Percentiles rank a stretch among this genome's conserved stretches.
Evolutionary conservation across 352 stramenopile species (phyloP).

Genomic region (Thalassiosira hispida): DNA sequence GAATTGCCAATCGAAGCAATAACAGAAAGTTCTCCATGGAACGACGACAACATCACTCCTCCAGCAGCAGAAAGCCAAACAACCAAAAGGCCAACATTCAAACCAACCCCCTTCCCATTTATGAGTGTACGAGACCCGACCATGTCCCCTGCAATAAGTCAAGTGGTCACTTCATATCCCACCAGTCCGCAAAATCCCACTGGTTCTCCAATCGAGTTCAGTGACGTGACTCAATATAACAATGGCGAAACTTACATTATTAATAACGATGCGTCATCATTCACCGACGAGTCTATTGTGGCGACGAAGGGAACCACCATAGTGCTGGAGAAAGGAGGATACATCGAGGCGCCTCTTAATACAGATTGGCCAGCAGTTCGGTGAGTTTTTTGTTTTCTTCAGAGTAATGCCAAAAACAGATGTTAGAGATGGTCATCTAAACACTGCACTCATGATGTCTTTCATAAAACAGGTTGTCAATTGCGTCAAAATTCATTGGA

Average conservation of each 20-base stretch:
- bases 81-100: slow-evolving; percentile 4
- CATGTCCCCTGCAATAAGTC: slow-evolving; percentile 10
- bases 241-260: slow-evolving; percentile 22
- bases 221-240: slow-evolving; percentile 29
- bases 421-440: background rate
- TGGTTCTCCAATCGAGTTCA: slow-evolving; percentile 31
- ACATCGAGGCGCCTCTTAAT: slow-evolving; percentile 31
- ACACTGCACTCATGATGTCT: background rate
- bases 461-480: slow-evolving; percentile 16
- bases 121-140: background rate
- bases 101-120: background rate
- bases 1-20: slow-evolving; percentile 23
- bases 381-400: background rate
- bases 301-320: slow-evolving; percentile 22
- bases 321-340: slow-evolving; percentile 23
- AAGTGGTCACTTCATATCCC: background rate
- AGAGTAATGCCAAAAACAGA: background rate
- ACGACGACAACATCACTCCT: background rate
- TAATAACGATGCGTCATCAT: slow-evolving; percentile 18
- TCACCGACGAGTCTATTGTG: slow-evolving; percentile 35
- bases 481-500: slow-evolving; percentile 35
- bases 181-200: slow-evolving; percentile 5
- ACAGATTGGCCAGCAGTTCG: slow-evolving; percentile 43
- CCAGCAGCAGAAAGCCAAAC: background rate
- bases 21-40: background rate